These are phyloP conservation scores for Powellomyces hirtus DNA, from an alignment of 192 early-diverging fungal genomes.

Conservation along the genomic window DNA sequence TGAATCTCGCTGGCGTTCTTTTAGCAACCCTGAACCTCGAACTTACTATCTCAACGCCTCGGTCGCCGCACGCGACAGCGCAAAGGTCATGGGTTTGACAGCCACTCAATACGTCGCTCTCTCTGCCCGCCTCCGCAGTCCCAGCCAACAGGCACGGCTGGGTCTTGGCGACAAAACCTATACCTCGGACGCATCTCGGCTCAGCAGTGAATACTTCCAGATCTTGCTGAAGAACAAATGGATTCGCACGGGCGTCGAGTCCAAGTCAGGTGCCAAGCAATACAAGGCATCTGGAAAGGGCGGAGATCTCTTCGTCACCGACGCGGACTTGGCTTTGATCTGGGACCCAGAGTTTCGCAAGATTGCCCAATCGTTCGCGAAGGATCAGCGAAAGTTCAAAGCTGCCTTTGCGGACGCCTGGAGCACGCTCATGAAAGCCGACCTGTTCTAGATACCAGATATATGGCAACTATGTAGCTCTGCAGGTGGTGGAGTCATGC, in stretches of 20 bases:
- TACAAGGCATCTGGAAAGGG: not conserved
- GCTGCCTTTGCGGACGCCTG: not conserved
- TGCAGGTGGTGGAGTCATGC: too few species aligned
- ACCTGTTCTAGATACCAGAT: not conserved
- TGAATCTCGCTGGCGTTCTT: too few species aligned
- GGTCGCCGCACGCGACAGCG: constrained; percentile 4
- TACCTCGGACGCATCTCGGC: constrained; percentile 1
- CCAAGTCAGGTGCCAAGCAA: constrained; percentile 10
- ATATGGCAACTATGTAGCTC: too few species aligned
- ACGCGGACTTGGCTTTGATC: not conserved
- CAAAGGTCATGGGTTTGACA: constrained; percentile 22
- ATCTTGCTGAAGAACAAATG: constrained; percentile 29
- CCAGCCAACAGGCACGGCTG: constrained; percentile 17
- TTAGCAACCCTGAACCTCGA: constrained; percentile 23
- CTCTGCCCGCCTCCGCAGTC: constrained; percentile 24
- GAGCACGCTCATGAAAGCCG: not conserved
- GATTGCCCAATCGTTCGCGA: not conserved
- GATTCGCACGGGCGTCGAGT: not conserved
- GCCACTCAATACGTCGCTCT: constrained; percentile 30
- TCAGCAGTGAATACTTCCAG: constrained; percentile 36
- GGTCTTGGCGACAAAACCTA: constrained; percentile 14
- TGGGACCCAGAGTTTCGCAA: not conserved
- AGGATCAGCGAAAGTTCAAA: not conserved
- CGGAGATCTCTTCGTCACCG: not conserved
- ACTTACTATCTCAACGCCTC: constrained; percentile 11